A percentile compares a stretch with the other conserved stretches of the same genome.
These are phyloP conservation scores for Rhodotorula taiwanensis DNA, from an alignment of 768 basidiomycete species.

Conservation along the genomic window DNA sequence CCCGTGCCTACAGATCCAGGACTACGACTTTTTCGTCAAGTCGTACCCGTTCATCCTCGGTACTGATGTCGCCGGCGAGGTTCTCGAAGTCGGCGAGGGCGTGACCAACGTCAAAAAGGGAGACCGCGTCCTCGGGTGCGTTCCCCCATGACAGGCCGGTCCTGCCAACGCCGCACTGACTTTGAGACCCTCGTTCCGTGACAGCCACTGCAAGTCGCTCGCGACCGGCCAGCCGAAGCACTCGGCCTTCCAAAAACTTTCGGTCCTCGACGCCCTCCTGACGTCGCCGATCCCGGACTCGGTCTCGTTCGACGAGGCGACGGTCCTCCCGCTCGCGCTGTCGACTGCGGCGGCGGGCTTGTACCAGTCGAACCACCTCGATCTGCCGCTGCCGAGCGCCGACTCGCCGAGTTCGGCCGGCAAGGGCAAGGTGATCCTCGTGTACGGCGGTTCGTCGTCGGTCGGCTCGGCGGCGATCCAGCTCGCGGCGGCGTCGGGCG, in stretches of 20 bases:
- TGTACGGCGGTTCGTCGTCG: slow-evolving; percentile 33
- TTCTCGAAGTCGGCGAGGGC: slow-evolving; percentile 53
- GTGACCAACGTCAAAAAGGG: slow-evolving; percentile 53
- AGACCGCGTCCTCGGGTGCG: slow-evolving; percentile 48
- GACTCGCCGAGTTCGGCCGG: slow-evolving; percentile 4
- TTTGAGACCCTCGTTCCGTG: neutral
- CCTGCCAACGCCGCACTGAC: too few relatives aligned
- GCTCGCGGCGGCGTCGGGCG: slow-evolving; percentile 34
- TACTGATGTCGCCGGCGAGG: slow-evolving; percentile 50
- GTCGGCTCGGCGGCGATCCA: slow-evolving; percentile 38
- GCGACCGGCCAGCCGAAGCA: slow-evolving; percentile 5
- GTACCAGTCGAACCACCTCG: slow-evolving; percentile 43
- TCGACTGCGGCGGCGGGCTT: slow-evolving; percentile 53
- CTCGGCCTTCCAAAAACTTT: slow-evolving; percentile 48
- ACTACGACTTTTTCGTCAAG: slow-evolving; percentile 46
- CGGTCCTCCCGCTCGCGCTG: slow-evolving; percentile 53
- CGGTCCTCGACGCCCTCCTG: slow-evolving; percentile 48
- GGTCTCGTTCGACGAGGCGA: slow-evolving; percentile 51
- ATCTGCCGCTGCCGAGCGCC: slow-evolving; percentile 12
- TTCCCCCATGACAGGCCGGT: neutral
- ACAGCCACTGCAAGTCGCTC: slow-evolving; percentile 19
- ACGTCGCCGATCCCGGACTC: slow-evolving; percentile 50
- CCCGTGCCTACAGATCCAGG: slow-evolving; percentile 43
- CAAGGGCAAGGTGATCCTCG: slow-evolving; percentile 24
- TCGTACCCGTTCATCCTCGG: slow-evolving; percentile 27